Percentiles rank a stretch among this genome's conserved stretches.
These are phyloP conservation scores for Ceratocystis cubensis DNA, from an alignment of 2,329 filamentous ascomycete genomes.

Conservation along the genomic window DNA sequence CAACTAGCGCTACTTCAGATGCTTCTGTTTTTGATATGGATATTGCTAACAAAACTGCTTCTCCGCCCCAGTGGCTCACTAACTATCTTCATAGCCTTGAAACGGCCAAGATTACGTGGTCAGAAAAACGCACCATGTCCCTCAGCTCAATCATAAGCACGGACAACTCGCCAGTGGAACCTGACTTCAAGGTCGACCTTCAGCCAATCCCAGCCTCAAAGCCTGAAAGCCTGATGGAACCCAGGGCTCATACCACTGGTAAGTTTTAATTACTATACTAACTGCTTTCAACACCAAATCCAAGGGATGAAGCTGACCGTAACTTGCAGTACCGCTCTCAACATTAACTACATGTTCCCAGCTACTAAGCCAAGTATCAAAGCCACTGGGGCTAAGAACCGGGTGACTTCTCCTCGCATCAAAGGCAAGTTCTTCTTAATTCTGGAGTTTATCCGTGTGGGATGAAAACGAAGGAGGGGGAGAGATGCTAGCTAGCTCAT, in stretches of 20 bases:
- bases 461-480: neutral
- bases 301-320: neutral
- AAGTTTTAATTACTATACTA: neutral
- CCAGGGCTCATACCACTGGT: neutral
- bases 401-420: neutral
- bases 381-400: neutral
- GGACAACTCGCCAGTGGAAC: neutral
- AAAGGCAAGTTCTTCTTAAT: neutral
- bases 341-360: neutral
- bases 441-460: neutral
- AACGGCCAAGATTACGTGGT: neutral
- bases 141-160: neutral
- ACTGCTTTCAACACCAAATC: neutral
- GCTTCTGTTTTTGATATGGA: neutral
- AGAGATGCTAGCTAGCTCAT: neutral
- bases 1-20: neutral
- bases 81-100: neutral
- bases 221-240: neutral
- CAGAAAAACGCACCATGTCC: neutral
- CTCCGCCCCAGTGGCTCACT: neutral
- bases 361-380: neutral
- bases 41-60: neutral
- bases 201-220: neutral
- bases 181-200: neutral
- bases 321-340: neutral